Evolutionary conservation across 352 stramenopile genomes (phyloP).

Genomic region (Pythium guiyangense): DNA sequence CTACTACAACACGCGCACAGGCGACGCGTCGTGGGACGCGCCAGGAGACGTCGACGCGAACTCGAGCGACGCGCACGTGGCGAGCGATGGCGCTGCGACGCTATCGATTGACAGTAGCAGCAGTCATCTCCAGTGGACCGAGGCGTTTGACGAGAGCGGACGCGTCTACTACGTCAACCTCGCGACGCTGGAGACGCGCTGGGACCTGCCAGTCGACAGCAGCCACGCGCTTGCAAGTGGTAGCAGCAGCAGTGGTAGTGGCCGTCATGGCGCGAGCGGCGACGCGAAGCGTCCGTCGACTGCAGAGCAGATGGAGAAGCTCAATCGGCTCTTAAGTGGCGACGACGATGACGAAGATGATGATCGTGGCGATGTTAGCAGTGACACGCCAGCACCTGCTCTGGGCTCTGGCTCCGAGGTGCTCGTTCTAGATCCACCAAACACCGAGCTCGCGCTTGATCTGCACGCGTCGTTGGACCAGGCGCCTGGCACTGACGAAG

Average conservation of each 20-base stretch:
- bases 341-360: slow-evolving; percentile 28
- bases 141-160: slow-evolving; percentile 35
- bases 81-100: neutral
- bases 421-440: neutral
- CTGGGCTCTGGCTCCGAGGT: too few species aligned
- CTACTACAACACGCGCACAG: slow-evolving; percentile 49
- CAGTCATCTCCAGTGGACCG: slow-evolving; percentile 24
- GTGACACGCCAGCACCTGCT: too few species aligned
- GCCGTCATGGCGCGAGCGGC: neutral
- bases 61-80: neutral
- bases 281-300: slow-evolving; percentile 29
- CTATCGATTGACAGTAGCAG: too few species aligned
- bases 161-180: slow-evolving; percentile 52
- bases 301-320: slow-evolving; percentile 54
- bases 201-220: slow-evolving; percentile 24
- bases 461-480: neutral
- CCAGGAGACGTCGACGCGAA: slow-evolving; percentile 5
- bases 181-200: slow-evolving; percentile 46
- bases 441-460: neutral
- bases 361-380: neutral
- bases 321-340: slow-evolving; percentile 52
- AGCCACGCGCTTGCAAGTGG: neutral
- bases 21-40: slow-evolving; percentile 48
- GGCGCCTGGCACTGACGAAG: neutral
- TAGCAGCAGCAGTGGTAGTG: neutral